These are phyloP conservation scores for Coemansia sp. DNA, from an alignment of 192 early-diverging fungal genomes.

Conservation along the genomic window DNA sequence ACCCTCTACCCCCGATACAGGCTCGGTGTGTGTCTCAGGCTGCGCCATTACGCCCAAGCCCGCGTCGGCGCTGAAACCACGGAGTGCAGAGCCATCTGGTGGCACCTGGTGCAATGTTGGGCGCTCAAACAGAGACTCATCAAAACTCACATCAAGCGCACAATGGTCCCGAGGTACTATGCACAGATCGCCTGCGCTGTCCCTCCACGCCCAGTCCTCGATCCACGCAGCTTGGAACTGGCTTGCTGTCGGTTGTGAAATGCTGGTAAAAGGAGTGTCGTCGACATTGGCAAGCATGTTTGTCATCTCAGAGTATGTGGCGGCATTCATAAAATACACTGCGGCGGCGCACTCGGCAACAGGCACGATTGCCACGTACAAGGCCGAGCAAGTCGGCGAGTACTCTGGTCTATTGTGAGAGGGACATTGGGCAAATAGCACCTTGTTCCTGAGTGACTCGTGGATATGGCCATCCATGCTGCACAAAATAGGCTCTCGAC, in stretches of 20 bases:
- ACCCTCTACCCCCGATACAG: neutral
- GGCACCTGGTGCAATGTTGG: neutral
- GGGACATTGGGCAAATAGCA: neutral
- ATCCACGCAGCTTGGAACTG: slow-evolving; percentile 28
- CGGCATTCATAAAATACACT: slow-evolving; percentile 16
- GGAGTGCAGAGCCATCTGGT: neutral
- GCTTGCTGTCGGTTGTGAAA: neutral
- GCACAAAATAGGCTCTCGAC: neutral
- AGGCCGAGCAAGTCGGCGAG: neutral
- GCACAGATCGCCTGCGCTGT: neutral
- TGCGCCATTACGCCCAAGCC: neutral
- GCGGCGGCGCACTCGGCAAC: neutral
- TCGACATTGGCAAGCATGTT: neutral
- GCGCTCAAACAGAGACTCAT: slow-evolving; percentile 6
- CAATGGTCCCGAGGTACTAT: slow-evolving; percentile 5
- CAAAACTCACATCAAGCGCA: slow-evolving; percentile 20
- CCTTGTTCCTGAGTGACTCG: neutral
- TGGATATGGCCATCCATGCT: neutral
- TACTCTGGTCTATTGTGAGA: neutral
- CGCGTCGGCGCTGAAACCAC: neutral
- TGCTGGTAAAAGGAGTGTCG: neutral
- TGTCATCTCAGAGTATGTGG: neutral
- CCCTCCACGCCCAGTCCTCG: slow-evolving; percentile 23
- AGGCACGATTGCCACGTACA: slow-evolving; percentile 18
- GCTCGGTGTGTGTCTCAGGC: neutral